Base-by-base conservation (phyloP, 108 stramenopile genomes). In the Pseudonitzschia multiseries region DNA sequence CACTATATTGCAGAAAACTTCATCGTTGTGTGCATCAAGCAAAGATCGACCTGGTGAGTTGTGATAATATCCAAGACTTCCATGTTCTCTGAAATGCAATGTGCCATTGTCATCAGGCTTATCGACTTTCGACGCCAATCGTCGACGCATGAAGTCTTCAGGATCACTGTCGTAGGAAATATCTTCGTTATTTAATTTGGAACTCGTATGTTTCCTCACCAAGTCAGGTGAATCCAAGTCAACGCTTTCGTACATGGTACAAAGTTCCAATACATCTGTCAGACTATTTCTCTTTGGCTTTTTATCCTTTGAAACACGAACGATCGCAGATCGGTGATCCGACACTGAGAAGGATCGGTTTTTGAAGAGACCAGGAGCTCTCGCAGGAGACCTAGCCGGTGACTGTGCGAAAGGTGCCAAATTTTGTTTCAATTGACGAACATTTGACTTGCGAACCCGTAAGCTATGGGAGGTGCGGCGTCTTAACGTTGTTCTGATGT, bases 101-200 rank as follows among this genome's bases (percentile, higher is more conserved):
- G 18, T 10, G 46, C 18, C 18, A 14, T 48, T 14, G 46, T 48
- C 46, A 48, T 24, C 14, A 29, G 48, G 21, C 2, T 17, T 8
- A 9, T 40, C 33, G 8, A 28, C 32, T n/a, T 29, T 28, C 61
- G 36, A 40, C 12, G n/a, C 12, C n/a, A 21, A 10, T 21, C 79
- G 59, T 26, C 56, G 42, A 20, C 71, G 70, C 15, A 70, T 70
- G 69, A 78, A 77, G n/a, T 81, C 80, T 66, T 85, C 84, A 20
- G 84, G 84, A 53, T 85, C 84, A 27, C 78, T 79, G 41, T 85
- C 84, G 51, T 85, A 85, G 64, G 67, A 81, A 28, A 66, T 36
- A 31, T 80, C 74, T 15, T 24, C 48, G 13, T 14, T 24, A 27
- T 46, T 52, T 32, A 32, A 52, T 10, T 22, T 57, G 0, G 50